Base-by-base conservation (phyloP, 805 yeast genomes). In the Jamesozyma rosinii region DNA sequence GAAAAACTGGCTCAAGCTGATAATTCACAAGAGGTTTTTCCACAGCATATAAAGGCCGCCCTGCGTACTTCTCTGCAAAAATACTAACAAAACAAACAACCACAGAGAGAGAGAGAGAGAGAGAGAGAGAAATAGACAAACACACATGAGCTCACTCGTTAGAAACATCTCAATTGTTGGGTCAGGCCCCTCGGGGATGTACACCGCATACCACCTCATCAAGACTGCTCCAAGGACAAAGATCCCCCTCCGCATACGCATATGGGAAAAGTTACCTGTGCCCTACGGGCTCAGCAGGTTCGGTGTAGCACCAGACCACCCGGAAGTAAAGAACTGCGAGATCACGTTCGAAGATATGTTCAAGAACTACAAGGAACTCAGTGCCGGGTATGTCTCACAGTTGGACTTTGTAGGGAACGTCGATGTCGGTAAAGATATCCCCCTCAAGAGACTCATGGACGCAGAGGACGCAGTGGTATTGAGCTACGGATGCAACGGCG, bases 221-320 rank as follows among this genome's bases (percentile, higher is more conserved):
- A 76, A 76, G 45, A 74, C 61, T 62, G 57, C 66, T 3, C 62
- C 65, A 4, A 20, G 24, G 4, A 3, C 15, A 3, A 36, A 41
- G 5, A 45, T 67, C 0, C 64, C 66, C 6, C 58, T 69, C 15
- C 60, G 72, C 44, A 70, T 89, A 3, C 92, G 86, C 47, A 70
- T 90, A 62, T 88, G 79, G 67, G 99, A 92, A 56, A 73, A 77
- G 48, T 66, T 80, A 21, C 95, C 97, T 0, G 80, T 88, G 5
- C 98, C 98, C 0, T 90, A 74, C 66, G 99, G 99, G 0, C 70
- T 92, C 29, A 79, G 89, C 35, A 66, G 99, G 30, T 89, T 76
- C 58, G 99, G 99, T 1, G 97, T 92, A n/a, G 97, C 98, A 0
- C 99, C 99, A 2, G 99, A 92, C 64, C 97, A 92, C 63, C 95